Evolutionary conservation across 176 grass and related monocot species (phyloP).

Genomic region (Sorghum bicolor): DNA sequence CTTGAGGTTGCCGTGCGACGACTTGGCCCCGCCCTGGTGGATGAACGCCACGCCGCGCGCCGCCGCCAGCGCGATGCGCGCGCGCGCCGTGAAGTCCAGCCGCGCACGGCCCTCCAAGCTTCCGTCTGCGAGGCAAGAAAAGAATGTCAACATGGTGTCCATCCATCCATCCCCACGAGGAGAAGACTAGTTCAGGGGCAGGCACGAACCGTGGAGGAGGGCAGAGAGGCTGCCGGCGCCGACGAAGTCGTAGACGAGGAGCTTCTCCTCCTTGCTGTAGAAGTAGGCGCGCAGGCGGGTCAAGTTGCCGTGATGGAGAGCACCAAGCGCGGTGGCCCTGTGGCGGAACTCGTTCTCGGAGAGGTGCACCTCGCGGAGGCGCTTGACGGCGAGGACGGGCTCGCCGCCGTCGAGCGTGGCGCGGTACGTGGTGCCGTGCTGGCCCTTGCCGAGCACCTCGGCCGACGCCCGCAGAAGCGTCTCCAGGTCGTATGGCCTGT

Average conservation of each 20-base stretch:
- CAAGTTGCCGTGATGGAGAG: conserved; percentile 51
- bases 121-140: conserved; percentile 30
- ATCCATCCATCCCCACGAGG: not conserved
- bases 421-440: conserved; percentile 70
- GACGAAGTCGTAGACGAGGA: conserved; percentile 79
- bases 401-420: conserved; percentile 69
- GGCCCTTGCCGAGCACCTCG: conserved; percentile 73
- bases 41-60: conserved; percentile 77
- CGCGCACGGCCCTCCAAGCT: conserved; percentile 24
- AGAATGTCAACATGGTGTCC: not conserved
- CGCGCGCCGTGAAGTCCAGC: conserved; percentile 50
- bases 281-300: conserved; percentile 61
- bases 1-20: conserved; percentile 73
- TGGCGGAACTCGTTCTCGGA: conserved; percentile 60
- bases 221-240: conserved; percentile 65
- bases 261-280: conserved; percentile 81
- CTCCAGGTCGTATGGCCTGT: conserved; percentile 71
- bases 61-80: conserved; percentile 57
- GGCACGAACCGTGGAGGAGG: conserved; percentile 54
- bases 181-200: not conserved
- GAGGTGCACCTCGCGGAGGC: conserved; percentile 57
- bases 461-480: conserved; percentile 77
- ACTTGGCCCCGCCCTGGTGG: conserved; percentile 36
- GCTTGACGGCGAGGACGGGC: conserved; percentile 56
- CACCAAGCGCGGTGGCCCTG: conserved; percentile 34